A percentile compares a stretch with the other conserved stretches of the same genome.
phyloP scores from a whole-genome alignment of 306 rosid genomes.

The Myrica gale region DNA sequence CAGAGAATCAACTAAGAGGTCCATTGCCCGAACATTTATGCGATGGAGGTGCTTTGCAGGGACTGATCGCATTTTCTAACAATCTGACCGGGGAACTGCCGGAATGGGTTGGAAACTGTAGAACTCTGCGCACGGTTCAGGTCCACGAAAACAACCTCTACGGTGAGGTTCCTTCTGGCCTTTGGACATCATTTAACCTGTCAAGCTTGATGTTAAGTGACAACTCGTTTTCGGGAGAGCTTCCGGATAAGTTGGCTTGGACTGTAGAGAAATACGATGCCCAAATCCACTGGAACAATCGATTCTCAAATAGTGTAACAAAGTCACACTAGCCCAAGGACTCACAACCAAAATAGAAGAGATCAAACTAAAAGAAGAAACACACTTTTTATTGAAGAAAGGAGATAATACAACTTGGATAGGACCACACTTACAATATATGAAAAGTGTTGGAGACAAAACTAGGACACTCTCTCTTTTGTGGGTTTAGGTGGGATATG shows the following conservation, averaged over 20 bases:
- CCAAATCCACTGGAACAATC: too few relatives aligned
- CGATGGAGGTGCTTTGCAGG: conserved; percentile 47
- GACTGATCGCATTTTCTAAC: conserved; percentile 57
- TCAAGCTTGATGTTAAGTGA: conserved; percentile 54
- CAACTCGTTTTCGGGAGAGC: conserved; percentile 65
- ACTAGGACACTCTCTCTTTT: too few relatives aligned
- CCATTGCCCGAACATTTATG: conserved; percentile 68
- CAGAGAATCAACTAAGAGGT: conserved; percentile 57
- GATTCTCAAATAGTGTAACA: too few relatives aligned
- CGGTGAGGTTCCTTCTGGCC: conserved; percentile 64
- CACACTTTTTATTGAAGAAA: too few relatives aligned
- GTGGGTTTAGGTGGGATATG: too few relatives aligned
- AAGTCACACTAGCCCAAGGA: too few relatives aligned
- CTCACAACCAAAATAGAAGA: too few relatives aligned
- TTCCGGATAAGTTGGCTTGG: conserved; percentile 53
- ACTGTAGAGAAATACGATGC: too few relatives aligned
- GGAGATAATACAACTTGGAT: too few relatives aligned
- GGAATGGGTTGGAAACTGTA: conserved; percentile 53
- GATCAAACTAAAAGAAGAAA: too few relatives aligned
- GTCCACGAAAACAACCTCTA: conserved; percentile 51
- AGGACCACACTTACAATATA: too few relatives aligned
- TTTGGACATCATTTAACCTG: conserved; percentile 57
- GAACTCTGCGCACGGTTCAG: conserved; percentile 41
- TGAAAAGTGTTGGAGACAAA: too few relatives aligned
- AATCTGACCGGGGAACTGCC: conserved; percentile 58